Evolutionary conservation across 78 protist genomes (phyloP).

Genomic region (Dictyostelium capitatum): DNA sequence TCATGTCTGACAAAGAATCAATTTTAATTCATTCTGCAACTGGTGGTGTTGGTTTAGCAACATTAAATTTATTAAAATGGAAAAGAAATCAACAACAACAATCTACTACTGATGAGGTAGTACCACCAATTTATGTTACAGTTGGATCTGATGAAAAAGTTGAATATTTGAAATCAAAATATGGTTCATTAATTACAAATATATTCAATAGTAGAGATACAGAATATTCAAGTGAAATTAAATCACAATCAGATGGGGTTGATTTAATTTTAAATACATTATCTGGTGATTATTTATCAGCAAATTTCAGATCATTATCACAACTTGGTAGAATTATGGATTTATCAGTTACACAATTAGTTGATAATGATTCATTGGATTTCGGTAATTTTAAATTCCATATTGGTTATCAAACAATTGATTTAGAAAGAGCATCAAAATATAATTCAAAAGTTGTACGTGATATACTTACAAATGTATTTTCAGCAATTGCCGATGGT

Average conservation of each 20-base stretch:
- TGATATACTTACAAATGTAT: slow-evolving; percentile 33
- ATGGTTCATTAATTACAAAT: slow-evolving; percentile 63
- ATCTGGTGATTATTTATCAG: slow-evolving; percentile 54
- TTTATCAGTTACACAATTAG: slow-evolving; percentile 61
- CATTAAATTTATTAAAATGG: slow-evolving; percentile 87
- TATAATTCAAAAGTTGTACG: slow-evolving; percentile 36
- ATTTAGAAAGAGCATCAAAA: slow-evolving; percentile 42
- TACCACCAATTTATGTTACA: slow-evolving; percentile 15
- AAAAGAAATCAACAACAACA: slow-evolving; percentile 39
- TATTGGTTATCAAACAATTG: slow-evolving; percentile 45
- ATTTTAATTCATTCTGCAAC: slow-evolving; percentile 89
- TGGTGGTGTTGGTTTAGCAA: slow-evolving; percentile 94
- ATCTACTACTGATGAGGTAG: neutral
- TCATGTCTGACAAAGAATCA: slow-evolving; percentile 68
- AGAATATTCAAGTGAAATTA: slow-evolving; percentile 28
- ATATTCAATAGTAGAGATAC: slow-evolving; percentile 22
- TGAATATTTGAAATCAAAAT: slow-evolving; percentile 21
- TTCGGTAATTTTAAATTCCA: slow-evolving; percentile 52
- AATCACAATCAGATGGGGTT: slow-evolving; percentile 69
- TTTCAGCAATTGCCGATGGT: slow-evolving; percentile 20
- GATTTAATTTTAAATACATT: slow-evolving; percentile 81
- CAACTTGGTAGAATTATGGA: slow-evolving; percentile 82
- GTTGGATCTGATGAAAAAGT: slow-evolving; percentile 60
- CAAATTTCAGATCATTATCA: slow-evolving; percentile 49
- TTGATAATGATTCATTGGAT: slow-evolving; percentile 53